Evolutionary conservation across 2,329 filamentous ascomycete genomes (phyloP).

Genomic region (Stemphylium lycopersici): DNA sequence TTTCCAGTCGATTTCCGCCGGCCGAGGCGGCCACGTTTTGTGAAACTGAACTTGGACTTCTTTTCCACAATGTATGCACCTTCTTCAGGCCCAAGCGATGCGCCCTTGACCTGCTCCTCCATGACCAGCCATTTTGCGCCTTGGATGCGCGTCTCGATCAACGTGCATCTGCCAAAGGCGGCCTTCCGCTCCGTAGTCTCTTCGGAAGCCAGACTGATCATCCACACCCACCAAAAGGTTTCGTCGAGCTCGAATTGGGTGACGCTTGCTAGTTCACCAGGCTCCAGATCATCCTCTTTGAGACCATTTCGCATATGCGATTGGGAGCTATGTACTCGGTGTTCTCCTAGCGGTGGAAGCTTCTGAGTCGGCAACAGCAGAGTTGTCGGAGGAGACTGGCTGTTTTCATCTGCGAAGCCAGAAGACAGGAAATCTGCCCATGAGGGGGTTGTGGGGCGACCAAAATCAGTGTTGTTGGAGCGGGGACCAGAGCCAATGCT

Average conservation of each 20-base stretch:
- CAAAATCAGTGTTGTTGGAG: conserved; percentile 70
- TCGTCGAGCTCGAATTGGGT: conserved; percentile 85
- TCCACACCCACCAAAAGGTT: conserved; percentile 99
- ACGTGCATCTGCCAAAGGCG: conserved; percentile 89
- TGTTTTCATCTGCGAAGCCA: conserved; percentile 81
- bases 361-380: conserved; percentile 90
- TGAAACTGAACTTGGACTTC: conserved; percentile 88
- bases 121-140: conserved; percentile 89
- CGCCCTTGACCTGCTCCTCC: conserved; percentile 95
- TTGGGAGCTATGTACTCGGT: conserved; percentile 82
- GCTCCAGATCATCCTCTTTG: conserved; percentile 76
- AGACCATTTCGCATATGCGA: conserved; percentile 70
- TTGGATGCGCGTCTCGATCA: conserved; percentile 85
- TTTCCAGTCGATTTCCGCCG: conserved; percentile 59
- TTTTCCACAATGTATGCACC: conserved; percentile 94
- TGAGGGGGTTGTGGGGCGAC: conserved; percentile 89
- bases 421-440: conserved; percentile 98
- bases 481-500: conserved; percentile 70
- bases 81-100: conserved; percentile 80
- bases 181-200: conserved; percentile 86
- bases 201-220: conserved; percentile 90
- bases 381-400: conserved; percentile 66
- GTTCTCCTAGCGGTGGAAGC: conserved; percentile 78
- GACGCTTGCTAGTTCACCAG: conserved; percentile 93
- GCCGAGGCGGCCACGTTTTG: conserved; percentile 70